These are phyloP conservation scores for Phialophora macrospora DNA, from an alignment of 2,329 filamentous ascomycete genomes.

Conservation along the genomic window DNA sequence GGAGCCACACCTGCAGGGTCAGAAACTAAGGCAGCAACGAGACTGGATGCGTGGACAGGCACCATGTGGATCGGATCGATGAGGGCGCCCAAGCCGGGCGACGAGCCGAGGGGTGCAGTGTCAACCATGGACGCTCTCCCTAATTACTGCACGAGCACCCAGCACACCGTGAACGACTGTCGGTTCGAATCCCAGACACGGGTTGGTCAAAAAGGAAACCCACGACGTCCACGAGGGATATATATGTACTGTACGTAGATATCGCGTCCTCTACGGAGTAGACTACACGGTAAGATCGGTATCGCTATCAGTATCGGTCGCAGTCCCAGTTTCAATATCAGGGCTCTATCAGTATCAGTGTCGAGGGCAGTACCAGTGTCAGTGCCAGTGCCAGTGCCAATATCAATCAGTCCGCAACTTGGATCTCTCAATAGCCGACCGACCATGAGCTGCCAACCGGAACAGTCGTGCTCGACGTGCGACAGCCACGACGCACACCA, in stretches of 20 bases:
- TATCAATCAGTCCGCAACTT: neutral
- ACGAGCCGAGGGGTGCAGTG: conserved; percentile 2
- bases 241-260: neutral
- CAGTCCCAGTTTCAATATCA: neutral
- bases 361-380: no score
- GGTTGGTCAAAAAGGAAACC: no score
- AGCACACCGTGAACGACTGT: no score
- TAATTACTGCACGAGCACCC: neutral
- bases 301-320: no score
- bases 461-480: conserved; percentile 15
- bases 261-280: neutral
- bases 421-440: neutral
- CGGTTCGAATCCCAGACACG: no score
- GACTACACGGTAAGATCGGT: neutral
- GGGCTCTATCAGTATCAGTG: no score
- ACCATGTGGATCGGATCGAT: neutral
- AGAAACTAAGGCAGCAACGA: neutral
- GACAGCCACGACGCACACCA: conserved; percentile 6
- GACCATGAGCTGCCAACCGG: conserved; percentile 6
- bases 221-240: neutral
- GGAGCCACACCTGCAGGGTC: neutral
- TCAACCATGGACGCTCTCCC: neutral
- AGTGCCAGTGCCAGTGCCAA: neutral
- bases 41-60: neutral
- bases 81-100: neutral